These are phyloP conservation scores for Firmiana major DNA, from an alignment of 345 rosid species.

Conservation along the genomic window DNA sequence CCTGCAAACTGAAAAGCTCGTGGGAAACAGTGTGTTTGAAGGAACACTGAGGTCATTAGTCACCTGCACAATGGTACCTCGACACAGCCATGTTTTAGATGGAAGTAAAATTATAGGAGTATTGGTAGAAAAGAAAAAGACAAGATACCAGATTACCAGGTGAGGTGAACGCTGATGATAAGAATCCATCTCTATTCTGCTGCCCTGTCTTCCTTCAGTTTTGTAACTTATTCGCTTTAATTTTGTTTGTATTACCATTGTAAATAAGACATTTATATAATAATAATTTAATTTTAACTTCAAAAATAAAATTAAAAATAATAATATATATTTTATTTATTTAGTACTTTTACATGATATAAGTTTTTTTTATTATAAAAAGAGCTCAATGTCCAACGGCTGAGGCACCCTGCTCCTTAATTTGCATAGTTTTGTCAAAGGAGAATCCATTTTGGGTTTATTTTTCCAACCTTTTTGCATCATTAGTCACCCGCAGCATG, in stretches of 20 bases:
- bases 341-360: too few species aligned
- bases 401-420: too few species aligned
- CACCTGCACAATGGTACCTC: not conserved
- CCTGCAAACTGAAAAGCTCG: not conserved
- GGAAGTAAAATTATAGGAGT: too few species aligned
- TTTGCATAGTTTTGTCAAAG: not conserved
- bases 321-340: too few species aligned
- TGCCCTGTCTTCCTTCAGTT: not conserved
- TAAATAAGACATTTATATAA: too few species aligned
- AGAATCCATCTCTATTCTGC: slow-evolving; percentile 6
- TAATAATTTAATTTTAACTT: too few species aligned
- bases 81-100: not conserved
- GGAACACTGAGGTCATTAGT: not conserved
- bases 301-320: too few species aligned
- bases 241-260: too few species aligned
- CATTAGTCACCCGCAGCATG: not conserved
- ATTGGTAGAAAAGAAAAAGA: too few species aligned
- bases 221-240: too few species aligned
- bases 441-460: slow-evolving; percentile 8
- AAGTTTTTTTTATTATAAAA: too few species aligned
- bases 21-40: not conserved
- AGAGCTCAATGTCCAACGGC: not conserved
- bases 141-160: not conserved
- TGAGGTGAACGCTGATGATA: not conserved
- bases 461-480: not conserved